Evolutionary conservation across 768 basidiomycete species (phyloP).

Genomic region (Lentinula boryana): DNA sequence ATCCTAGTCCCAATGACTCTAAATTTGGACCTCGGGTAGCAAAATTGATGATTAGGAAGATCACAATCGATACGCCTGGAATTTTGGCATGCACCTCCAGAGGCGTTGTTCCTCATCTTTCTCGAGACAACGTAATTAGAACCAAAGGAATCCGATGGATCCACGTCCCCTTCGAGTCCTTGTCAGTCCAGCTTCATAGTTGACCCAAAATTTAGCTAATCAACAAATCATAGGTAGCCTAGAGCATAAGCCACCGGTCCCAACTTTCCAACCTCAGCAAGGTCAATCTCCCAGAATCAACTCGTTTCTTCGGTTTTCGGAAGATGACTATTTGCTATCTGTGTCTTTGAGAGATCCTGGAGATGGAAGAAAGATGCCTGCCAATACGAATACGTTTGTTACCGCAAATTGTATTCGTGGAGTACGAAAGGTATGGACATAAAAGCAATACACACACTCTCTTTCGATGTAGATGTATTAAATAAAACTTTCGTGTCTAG

Average conservation of each 20-base stretch:
- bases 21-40: neutral
- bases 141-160: slow-evolving; percentile 55
- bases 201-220: neutral
- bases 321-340: slow-evolving; percentile 43
- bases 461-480: neutral
- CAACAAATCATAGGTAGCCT: slow-evolving; percentile 31
- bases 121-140: slow-evolving; percentile 47
- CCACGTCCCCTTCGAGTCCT: slow-evolving; percentile 73
- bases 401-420: slow-evolving; percentile 60
- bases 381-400: slow-evolving; percentile 58
- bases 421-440: slow-evolving; percentile 55
- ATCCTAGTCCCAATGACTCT: neutral
- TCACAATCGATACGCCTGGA: slow-evolving; percentile 54
- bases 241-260: slow-evolving; percentile 61
- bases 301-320: slow-evolving; percentile 52
- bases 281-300: slow-evolving; percentile 51
- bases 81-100: slow-evolving; percentile 61
- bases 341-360: slow-evolving; percentile 62
- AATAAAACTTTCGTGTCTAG: slow-evolving; percentile 24
- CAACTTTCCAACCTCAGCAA: slow-evolving; percentile 39
- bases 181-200: slow-evolving; percentile 45
- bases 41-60: neutral
- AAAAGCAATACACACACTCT: neutral
- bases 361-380: slow-evolving; percentile 62
- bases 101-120: slow-evolving; percentile 70